phyloP scores from a whole-genome alignment of 352 stramenopile genomes.

The Phytophthora capsici region DNA sequence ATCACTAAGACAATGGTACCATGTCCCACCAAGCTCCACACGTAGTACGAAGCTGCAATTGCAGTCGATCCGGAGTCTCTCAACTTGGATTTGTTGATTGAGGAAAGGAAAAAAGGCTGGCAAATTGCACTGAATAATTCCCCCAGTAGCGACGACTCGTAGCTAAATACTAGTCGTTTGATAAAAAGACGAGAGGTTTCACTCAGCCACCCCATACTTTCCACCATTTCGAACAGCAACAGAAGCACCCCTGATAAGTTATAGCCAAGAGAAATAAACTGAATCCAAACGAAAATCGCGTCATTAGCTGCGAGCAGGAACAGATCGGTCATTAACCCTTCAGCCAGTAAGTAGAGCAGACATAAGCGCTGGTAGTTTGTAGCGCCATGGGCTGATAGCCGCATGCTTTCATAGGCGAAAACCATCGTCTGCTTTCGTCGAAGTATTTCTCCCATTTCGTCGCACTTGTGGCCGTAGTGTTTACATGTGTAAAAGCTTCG shows the following conservation, averaged over 20 bases:
- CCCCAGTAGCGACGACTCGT: background rate
- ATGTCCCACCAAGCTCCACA: background rate
- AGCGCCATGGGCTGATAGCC: background rate
- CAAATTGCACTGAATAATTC: slow-evolving; percentile 1
- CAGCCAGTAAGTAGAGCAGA: background rate
- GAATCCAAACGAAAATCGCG: background rate
- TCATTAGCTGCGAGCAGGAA: background rate
- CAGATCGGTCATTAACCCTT: background rate
- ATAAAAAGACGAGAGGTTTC: background rate
- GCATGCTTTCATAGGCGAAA: background rate
- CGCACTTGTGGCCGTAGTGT: background rate
- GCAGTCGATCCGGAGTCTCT: background rate
- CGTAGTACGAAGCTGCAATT: background rate
- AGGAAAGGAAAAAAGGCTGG: background rate
- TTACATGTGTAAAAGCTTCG: background rate
- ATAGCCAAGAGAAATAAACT: background rate
- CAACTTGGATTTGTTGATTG: background rate
- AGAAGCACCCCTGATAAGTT: background rate
- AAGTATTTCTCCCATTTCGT: background rate
- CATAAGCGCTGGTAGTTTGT: background rate
- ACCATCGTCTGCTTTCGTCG: background rate
- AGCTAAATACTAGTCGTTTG: background rate
- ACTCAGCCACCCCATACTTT: background rate
- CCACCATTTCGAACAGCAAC: slow-evolving; percentile 2
- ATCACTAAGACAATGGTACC: slow-evolving; percentile 5